phyloP scores from a whole-genome alignment of 768 basidiomycete genomes.

The Cystofilobasidium bisporidii region DNA sequence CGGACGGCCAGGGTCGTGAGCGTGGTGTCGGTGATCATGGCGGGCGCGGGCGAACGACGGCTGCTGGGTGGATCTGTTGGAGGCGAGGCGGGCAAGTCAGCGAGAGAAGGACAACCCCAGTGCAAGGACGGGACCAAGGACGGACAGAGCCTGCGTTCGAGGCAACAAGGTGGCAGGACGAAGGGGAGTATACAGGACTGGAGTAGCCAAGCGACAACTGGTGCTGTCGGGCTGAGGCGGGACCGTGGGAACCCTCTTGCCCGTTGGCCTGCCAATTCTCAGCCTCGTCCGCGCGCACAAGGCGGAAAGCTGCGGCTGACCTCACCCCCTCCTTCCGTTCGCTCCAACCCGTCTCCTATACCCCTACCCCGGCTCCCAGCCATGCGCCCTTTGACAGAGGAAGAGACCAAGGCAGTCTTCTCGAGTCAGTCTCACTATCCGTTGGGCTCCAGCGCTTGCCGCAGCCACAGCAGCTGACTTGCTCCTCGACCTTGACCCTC shows the following conservation, averaged over 20 bases:
- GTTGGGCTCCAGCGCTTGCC: neutral
- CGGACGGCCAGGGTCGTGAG: slow-evolving; percentile 17
- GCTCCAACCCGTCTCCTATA: neutral
- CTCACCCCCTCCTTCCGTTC: neutral
- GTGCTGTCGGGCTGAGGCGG: too few species aligned
- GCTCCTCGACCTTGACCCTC: neutral
- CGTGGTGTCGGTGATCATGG: slow-evolving; percentile 17
- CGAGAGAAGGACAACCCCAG: too few species aligned
- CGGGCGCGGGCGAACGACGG: neutral
- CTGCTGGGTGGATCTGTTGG: neutral
- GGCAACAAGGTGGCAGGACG: too few species aligned
- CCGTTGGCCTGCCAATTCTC: too few species aligned
- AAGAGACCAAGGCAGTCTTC: slow-evolving; percentile 92
- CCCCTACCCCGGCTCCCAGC: neutral
- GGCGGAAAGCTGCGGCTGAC: too few species aligned
- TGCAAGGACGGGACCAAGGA: too few species aligned
- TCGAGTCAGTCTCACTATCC: slow-evolving; percentile 46
- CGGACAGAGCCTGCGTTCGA: too few species aligned
- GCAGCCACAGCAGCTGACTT: neutral
- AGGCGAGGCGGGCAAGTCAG: too few species aligned
- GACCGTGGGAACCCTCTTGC: too few species aligned
- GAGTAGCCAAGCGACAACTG: too few species aligned
- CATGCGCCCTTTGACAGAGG: slow-evolving; percentile 94
- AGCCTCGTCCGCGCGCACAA: too few species aligned
- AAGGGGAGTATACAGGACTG: too few species aligned